These are phyloP conservation scores for Tetracladium setigerum DNA, from an alignment of 495 filamentous ascomycete species.

Conservation along the genomic window DNA sequence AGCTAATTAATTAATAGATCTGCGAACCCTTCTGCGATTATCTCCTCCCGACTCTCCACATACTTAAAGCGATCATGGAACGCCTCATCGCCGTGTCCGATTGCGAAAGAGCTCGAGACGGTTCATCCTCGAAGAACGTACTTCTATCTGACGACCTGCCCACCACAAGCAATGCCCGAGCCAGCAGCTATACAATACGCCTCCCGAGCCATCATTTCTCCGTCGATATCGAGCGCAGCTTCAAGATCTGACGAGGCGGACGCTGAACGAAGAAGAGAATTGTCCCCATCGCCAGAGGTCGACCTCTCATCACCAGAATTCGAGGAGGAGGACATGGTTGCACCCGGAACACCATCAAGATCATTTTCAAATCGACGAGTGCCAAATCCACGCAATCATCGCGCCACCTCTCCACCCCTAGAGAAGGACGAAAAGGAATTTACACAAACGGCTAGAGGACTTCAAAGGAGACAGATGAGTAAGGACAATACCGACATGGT, in stretches of 20 bases:
- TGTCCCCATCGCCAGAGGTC: conserved; percentile 87
- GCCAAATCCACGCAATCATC: conserved; percentile 40
- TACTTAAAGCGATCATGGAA: conserved; percentile 90
- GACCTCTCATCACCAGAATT: conserved; percentile 85
- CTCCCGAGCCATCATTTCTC: conserved; percentile 56
- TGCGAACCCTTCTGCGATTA: conserved; percentile 88
- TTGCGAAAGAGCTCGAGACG: conserved; percentile 86
- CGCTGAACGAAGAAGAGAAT: conserved; percentile 60
- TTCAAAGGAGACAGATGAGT: conserved; percentile 66
- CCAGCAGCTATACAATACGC: conserved; percentile 41
- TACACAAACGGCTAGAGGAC: conserved; percentile 80
- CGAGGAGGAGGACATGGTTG: conserved; percentile 47
- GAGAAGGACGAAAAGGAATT: conserved; percentile 97
- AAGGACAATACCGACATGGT: conserved; percentile 30
- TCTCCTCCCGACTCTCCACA: conserved; percentile 81
- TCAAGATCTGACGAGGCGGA: conserved; percentile 61
- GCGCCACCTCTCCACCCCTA: conserved; percentile 74
- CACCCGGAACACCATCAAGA: conserved; percentile 46
- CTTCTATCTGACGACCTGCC: conserved; percentile 83
- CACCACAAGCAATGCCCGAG: conserved; percentile 77
- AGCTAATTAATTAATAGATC: conserved; percentile 53
- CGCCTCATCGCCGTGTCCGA: conserved; percentile 70
- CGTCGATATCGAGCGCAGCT: conserved; percentile 69
- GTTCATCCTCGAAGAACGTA: conserved; percentile 93
- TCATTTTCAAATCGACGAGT: conserved; percentile 44